Evolutionary conservation across 768 basidiomycete species (phyloP).

Genomic region (Strobilomyces confusus): DNA sequence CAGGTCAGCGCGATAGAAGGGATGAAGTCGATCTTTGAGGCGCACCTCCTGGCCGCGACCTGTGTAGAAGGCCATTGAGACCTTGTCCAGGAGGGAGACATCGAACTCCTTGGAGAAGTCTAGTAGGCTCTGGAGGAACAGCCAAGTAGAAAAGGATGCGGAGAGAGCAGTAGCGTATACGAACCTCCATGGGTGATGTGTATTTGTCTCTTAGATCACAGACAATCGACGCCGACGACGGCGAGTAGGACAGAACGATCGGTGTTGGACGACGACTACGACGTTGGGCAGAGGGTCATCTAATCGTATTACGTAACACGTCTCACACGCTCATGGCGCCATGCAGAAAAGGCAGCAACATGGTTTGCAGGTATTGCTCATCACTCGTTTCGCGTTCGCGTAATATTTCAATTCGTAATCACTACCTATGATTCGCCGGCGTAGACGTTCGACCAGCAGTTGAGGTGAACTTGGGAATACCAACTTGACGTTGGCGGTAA

Average conservation of each 20-base stretch:
- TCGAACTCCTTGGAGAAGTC: constrained; percentile 95
- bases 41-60: constrained; percentile 79
- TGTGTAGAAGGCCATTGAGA: constrained; percentile 89
- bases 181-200: constrained; percentile 37
- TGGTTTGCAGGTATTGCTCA: constrained; percentile 61
- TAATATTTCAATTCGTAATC: too few species aligned
- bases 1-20: constrained; percentile 5
- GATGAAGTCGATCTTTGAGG: constrained; percentile 10
- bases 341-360: constrained; percentile 46
- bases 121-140: constrained; percentile 63
- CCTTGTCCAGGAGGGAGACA: constrained; percentile 87
- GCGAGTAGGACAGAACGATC: constrained; percentile 8
- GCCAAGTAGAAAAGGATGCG: constrained; percentile 7
- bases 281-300: constrained; percentile 36
- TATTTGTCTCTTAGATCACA: constrained; percentile 3
- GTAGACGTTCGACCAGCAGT: too few species aligned
- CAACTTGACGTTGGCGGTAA: too few species aligned
- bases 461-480: too few species aligned
- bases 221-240: constrained; percentile 9
- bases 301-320: constrained; percentile 34
- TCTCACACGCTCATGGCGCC: constrained; percentile 19
- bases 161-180: constrained; percentile 2
- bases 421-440: too few species aligned
- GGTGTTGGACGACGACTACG: constrained; percentile 16
- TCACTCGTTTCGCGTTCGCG: constrained; percentile 42